Evolutionary conservation across 257 asterid species (phyloP).

Genomic region (Gentiana dahurica): DNA sequence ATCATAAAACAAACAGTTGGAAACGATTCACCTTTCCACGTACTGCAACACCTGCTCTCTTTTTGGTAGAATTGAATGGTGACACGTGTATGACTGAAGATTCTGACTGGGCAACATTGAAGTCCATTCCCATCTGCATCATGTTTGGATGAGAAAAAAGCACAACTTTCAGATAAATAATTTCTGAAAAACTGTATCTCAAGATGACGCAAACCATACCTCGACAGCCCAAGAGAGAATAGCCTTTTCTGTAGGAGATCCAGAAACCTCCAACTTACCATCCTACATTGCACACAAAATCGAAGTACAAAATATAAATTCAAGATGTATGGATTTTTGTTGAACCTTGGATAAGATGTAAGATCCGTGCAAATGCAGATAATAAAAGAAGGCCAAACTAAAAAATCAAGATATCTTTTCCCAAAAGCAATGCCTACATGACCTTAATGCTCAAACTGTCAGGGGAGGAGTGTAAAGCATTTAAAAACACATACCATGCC

Average conservation of each 20-base stretch:
- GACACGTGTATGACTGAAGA: slow-evolving; percentile 75
- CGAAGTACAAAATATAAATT: slow-evolving; percentile 8
- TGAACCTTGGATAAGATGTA: neutral
- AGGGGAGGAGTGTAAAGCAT: no score
- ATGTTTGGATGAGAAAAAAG: slow-evolving; percentile 7
- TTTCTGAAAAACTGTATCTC: neutral
- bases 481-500: no score
- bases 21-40: slow-evolving; percentile 47
- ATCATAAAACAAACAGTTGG: no score
- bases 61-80: slow-evolving; percentile 92
- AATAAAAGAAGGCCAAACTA: no score
- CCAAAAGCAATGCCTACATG: no score
- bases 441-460: neutral
- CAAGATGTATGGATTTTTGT: slow-evolving; percentile 1
- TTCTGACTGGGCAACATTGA: slow-evolving; percentile 62
- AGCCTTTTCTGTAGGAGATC: slow-evolving; percentile 96
- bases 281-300: slow-evolving; percentile 27
- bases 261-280: slow-evolving; percentile 72
- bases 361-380: no score
- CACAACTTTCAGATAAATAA: slow-evolving; percentile 9
- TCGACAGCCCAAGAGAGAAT: slow-evolving; percentile 90
- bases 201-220: slow-evolving; percentile 29
- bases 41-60: slow-evolving; percentile 86
- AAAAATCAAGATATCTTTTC: no score
- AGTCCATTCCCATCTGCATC: slow-evolving; percentile 85